Evolutionary conservation across 768 basidiomycete genomes (phyloP).

Genomic region (Pseudohyphozyma bogoriensis): DNA sequence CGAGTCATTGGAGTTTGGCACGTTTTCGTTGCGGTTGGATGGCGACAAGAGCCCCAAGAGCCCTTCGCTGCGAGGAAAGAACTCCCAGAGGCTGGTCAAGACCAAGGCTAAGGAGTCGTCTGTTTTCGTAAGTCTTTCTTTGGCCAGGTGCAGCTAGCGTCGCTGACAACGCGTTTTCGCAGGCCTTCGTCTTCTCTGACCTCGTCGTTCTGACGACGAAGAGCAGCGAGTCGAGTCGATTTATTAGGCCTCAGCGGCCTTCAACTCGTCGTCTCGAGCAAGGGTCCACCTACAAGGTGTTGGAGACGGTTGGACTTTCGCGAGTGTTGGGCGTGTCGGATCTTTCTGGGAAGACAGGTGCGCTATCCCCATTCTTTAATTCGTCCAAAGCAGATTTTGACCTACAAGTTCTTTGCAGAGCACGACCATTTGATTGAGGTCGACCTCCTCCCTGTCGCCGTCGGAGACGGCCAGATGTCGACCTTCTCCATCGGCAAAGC

Average conservation of each 20-base stretch:
- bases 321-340: constrained; percentile 47
- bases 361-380: neutral
- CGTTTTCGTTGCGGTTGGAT: neutral
- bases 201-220: constrained; percentile 52
- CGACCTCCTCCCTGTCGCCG: constrained; percentile 47
- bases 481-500: constrained; percentile 14
- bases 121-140: constrained; percentile 18
- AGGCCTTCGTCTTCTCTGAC: constrained; percentile 57
- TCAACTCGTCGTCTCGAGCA: neutral
- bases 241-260: neutral
- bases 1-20: constrained; percentile 6
- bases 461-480: constrained; percentile 33
- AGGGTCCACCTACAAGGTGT: constrained; percentile 40
- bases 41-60: neutral
- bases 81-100: constrained; percentile 10
- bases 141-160: constrained; percentile 1
- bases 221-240: constrained; percentile 3
- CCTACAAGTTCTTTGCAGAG: constrained; percentile 21
- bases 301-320: constrained; percentile 46
- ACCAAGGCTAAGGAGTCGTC: constrained; percentile 26
- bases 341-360: constrained; percentile 36
- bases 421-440: constrained; percentile 42
- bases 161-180: constrained; percentile 31
- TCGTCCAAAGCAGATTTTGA: neutral
- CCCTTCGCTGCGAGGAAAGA: too few relatives aligned